Evolutionary conservation across 1,139 yeast species (phyloP).

Genomic region (Yamadazyma taylorii): DNA sequence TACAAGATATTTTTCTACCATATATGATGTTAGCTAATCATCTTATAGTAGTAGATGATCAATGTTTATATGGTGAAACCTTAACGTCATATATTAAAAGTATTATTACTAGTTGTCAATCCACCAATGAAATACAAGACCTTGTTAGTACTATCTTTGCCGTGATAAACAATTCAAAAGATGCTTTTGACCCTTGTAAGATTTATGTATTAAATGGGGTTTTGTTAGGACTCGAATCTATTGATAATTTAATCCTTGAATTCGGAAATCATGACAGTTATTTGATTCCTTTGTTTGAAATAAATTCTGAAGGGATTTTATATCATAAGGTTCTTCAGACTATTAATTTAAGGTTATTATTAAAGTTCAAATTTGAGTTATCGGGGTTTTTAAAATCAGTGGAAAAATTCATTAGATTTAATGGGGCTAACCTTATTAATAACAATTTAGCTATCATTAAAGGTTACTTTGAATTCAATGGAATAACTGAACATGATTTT

Average conservation of each 20-base stretch:
- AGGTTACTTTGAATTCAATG: conserved; percentile 17
- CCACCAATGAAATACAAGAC: conserved; percentile 24
- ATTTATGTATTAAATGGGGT: conserved; percentile 63
- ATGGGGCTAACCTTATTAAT: conserved; percentile 33
- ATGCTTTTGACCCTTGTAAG: conserved; percentile 71
- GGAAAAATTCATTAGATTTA: conserved; percentile 42
- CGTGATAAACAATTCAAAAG: conserved; percentile 47
- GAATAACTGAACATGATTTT: conserved; percentile 1
- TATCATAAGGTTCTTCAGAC: conserved; percentile 53
- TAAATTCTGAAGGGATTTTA: conserved; percentile 60
- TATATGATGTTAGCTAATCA: conserved; percentile 66
- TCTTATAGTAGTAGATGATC: conserved; percentile 39
- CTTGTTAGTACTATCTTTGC: conserved; percentile 35
- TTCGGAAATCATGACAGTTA: conserved; percentile 31
- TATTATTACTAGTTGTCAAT: conserved; percentile 38
- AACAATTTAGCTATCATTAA: conserved; percentile 31
- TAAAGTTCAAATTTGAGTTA: conserved; percentile 27
- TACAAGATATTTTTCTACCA: conserved; percentile 58
- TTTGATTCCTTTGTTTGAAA: conserved; percentile 49
- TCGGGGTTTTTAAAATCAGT: conserved; percentile 30
- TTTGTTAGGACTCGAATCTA: conserved; percentile 45
- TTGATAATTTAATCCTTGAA: conserved; percentile 20
- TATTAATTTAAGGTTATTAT: conserved; percentile 45
- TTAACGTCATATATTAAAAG: conserved; percentile 49
- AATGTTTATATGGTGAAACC: conserved; percentile 60